These are phyloP conservation scores for carrot (Daucus carota) DNA, from an alignment of 129 eudicot genomes.

Conservation along the genomic window DNA sequence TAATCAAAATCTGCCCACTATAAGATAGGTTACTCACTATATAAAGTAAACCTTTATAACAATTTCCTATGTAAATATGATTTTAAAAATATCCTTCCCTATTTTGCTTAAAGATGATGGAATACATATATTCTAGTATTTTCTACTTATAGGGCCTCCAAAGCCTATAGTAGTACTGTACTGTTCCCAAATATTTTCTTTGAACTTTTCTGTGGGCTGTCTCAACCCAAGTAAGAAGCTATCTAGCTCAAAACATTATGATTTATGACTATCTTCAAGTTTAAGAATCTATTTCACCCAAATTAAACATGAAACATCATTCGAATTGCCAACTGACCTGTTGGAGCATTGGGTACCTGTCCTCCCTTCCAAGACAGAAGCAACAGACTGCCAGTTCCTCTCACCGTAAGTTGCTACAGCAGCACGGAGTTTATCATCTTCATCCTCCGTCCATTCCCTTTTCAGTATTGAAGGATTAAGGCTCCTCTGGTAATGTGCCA, in stretches of 20 bases:
- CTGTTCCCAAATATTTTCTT: too few species aligned
- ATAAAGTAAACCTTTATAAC: too few species aligned
- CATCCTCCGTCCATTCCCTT: conserved; percentile 72
- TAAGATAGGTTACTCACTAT: too few species aligned
- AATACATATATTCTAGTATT: too few species aligned
- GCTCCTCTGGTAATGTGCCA: conserved; percentile 87
- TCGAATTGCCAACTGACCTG: conserved; percentile 51
- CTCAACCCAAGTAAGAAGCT: background rate
- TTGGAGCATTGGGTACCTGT: conserved; percentile 93
- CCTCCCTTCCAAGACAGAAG: conserved; percentile 66
- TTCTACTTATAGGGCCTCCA: too few species aligned
- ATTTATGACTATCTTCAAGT: background rate
- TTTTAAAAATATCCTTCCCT: too few species aligned
- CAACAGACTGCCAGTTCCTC: conserved; percentile 78
- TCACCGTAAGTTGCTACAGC: conserved; percentile 83
- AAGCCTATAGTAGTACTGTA: too few species aligned
- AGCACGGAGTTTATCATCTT: conserved; percentile 57
- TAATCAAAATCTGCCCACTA: too few species aligned
- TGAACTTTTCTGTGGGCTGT: too few species aligned
- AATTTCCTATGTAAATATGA: too few species aligned
- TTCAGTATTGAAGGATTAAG: conserved; percentile 79
- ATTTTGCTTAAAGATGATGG: too few species aligned
- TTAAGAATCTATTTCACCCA: background rate
- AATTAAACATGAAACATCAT: background rate
- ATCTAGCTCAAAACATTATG: background rate